These are phyloP conservation scores for Viola odorata DNA, from an alignment of 345 rosid genomes.

Conservation along the genomic window DNA sequence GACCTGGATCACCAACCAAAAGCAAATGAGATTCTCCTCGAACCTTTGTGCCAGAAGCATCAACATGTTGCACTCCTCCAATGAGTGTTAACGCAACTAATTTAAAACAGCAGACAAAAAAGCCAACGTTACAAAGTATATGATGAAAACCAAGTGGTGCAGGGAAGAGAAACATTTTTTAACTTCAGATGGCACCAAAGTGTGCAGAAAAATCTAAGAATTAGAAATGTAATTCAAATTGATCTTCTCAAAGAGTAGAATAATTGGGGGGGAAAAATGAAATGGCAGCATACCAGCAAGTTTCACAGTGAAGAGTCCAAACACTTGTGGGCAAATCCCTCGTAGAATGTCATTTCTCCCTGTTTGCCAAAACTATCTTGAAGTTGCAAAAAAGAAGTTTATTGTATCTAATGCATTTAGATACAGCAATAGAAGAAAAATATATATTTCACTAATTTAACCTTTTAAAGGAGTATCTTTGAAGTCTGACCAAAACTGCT, in stretches of 20 bases:
- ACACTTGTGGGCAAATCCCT: conserved; percentile 90
- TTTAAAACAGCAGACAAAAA: conserved; percentile 13
- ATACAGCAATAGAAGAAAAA: not conserved
- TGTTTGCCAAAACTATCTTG: conserved; percentile 11
- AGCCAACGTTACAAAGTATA: not conserved
- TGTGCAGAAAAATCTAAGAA: not conserved
- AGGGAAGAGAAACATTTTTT: not conserved
- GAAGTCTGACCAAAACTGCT: conserved; percentile 78
- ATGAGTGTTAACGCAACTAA: conserved; percentile 84
- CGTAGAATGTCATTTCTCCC: conserved; percentile 85
- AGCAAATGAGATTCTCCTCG: conserved; percentile 97
- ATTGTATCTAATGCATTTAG: not conserved
- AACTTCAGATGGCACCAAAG: not conserved
- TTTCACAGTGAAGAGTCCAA: conserved; percentile 99
- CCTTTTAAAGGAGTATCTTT: conserved; percentile 69
- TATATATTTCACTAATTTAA: conserved; percentile 13
- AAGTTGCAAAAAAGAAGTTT: not conserved
- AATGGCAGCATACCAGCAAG: conserved; percentile 62
- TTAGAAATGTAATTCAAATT: not conserved
- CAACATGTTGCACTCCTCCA: conserved; percentile 97
- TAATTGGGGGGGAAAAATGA: not conserved
- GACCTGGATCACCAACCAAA: conserved; percentile 97
- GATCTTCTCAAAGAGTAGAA: not conserved
- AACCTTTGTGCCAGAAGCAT: conserved; percentile 89
- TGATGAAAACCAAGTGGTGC: not conserved